phyloP scores from a whole-genome alignment of 2,329 filamentous ascomycete genomes.

The Pseudogymnoascus sp. region DNA sequence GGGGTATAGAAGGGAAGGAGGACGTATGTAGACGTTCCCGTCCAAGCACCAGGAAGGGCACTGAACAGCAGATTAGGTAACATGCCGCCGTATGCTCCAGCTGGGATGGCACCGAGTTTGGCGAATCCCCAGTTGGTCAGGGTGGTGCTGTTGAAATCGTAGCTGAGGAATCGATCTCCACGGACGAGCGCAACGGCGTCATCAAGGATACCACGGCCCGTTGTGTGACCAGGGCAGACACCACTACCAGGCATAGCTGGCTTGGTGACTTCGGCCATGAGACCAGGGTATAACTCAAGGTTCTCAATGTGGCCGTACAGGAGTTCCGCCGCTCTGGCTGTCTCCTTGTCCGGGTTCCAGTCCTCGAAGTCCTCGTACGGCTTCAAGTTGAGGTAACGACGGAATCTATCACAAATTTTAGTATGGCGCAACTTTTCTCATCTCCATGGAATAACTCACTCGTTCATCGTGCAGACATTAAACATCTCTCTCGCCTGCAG shows the following conservation, averaged over 20 bases:
- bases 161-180: constrained; percentile 40
- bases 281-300: constrained; percentile 51
- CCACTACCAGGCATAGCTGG: constrained; percentile 41
- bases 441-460: constrained; percentile 28
- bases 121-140: constrained; percentile 43
- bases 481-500: constrained; percentile 39
- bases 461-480: constrained; percentile 46
- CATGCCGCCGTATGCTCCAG: constrained; percentile 41
- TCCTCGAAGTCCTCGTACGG: constrained; percentile 43
- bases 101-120: constrained; percentile 31
- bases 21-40: constrained; percentile 41
- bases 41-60: constrained; percentile 40
- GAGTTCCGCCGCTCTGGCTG: constrained; percentile 36
- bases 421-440: background rate
- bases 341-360: constrained; percentile 43
- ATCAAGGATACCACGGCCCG: constrained; percentile 38
- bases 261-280: constrained; percentile 50
- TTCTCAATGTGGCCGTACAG: constrained; percentile 46
- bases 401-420: constrained; percentile 34
- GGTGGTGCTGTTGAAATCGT: constrained; percentile 41
- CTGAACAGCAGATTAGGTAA: constrained; percentile 38
- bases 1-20: constrained; percentile 46
- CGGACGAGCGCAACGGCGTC: constrained; percentile 42
- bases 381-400: constrained; percentile 43
- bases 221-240: constrained; percentile 38